A percentile compares a stretch with the other conserved stretches of the same genome.
phyloP scores from a whole-genome alignment of 371 early-diverging fungal species.

The Dinochytrium kinnereticum region DNA sequence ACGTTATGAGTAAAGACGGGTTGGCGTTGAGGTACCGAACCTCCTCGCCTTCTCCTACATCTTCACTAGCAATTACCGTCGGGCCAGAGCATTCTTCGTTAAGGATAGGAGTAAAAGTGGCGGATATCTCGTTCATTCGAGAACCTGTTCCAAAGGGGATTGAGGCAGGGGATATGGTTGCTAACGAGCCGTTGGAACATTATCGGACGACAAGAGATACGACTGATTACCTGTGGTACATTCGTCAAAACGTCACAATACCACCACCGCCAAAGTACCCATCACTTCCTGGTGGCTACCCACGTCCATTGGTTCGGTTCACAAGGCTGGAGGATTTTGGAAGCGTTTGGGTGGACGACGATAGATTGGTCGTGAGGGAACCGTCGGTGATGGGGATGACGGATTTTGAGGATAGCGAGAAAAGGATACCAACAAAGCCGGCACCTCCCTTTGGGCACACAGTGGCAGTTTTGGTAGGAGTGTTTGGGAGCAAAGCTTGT shows the following conservation, averaged over 20 bases:
- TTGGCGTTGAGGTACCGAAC: background rate
- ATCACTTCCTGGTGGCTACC: background rate
- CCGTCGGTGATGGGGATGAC: background rate
- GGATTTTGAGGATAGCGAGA: background rate
- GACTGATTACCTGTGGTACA: background rate
- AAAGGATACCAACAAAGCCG: background rate
- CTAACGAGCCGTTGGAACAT: constrained; percentile 48
- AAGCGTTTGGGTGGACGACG: background rate
- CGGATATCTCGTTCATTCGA: background rate
- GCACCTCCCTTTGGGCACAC: too few species aligned
- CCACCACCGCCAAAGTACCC: background rate
- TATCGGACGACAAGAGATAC: constrained; percentile 47
- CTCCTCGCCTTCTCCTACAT: background rate
- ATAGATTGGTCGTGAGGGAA: background rate
- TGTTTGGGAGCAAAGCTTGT: too few species aligned
- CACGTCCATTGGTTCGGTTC: background rate
- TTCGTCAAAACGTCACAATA: background rate
- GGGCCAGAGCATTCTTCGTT: background rate
- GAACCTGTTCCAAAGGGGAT: background rate
- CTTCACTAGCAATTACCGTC: too few species aligned
- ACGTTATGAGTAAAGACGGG: constrained; percentile 1
- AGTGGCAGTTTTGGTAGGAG: too few species aligned
- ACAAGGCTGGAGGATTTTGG: background rate
- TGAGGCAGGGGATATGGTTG: constrained; percentile 1
- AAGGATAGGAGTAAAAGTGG: background rate